Conservation (phyloP, 164 flowering plant genomes). For the Magnolia changhungtana region DNA sequence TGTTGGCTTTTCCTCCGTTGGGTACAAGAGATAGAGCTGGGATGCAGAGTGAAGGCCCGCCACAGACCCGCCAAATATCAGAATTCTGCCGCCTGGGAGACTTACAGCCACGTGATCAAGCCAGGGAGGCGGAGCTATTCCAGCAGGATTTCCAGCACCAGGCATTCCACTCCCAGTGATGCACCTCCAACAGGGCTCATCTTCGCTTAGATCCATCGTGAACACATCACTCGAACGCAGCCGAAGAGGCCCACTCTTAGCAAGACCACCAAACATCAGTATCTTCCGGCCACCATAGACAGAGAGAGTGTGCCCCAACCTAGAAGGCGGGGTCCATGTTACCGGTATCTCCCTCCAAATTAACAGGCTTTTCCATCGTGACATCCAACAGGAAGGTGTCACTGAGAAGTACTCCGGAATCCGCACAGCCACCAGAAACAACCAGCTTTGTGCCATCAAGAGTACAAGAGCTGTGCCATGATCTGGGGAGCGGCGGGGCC, state of each 20-base stretch:
- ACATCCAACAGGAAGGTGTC: slow-evolving; percentile 86
- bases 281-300: slow-evolving; percentile 88
- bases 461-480: slow-evolving; percentile 98
- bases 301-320: slow-evolving; percentile 82
- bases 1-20: slow-evolving; percentile 90
- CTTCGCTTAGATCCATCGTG: slow-evolving; percentile 86
- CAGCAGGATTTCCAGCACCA: slow-evolving; percentile 86
- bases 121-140: slow-evolving; percentile 85
- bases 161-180: slow-evolving; percentile 93
- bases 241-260: slow-evolving; percentile 87
- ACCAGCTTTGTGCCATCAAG: slow-evolving; percentile 91
- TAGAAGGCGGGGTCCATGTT: slow-evolving; percentile 87
- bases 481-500: slow-evolving; percentile 91
- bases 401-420: slow-evolving; percentile 88
- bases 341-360: slow-evolving; percentile 88
- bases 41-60: slow-evolving; percentile 96
- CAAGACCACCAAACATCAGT: slow-evolving; percentile 90
- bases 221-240: slow-evolving; percentile 87
- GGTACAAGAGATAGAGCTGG: slow-evolving; percentile 77
- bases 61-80: slow-evolving; percentile 93
- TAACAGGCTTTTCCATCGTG: slow-evolving; percentile 87
- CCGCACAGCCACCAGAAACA: slow-evolving; percentile 95
- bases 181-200: slow-evolving; percentile 86
- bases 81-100: slow-evolving; percentile 86
- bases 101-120: slow-evolving; percentile 95